Percentiles rank a stretch among this genome's conserved stretches.
These are phyloP conservation scores for Hansenula lynferdii DNA, from an alignment of 1,139 yeast species.

Conservation along the genomic window DNA sequence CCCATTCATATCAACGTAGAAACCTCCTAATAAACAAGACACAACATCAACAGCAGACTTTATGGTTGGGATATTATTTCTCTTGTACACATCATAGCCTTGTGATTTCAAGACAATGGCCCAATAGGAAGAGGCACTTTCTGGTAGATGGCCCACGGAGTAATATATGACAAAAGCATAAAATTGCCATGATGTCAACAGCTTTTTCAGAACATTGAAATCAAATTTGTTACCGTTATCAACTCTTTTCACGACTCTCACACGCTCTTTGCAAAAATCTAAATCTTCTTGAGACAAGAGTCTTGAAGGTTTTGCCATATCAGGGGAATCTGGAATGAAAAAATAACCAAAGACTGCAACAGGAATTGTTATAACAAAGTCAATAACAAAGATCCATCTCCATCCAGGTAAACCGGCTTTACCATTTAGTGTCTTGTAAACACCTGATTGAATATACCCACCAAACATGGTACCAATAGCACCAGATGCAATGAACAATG, in stretches of 20 bases:
- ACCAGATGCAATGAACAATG: not conserved
- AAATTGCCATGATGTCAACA: slow-evolving; percentile 5
- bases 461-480: not conserved
- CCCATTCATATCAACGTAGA: not conserved
- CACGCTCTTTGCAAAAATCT: slow-evolving; percentile 1
- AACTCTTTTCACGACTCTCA: slow-evolving; percentile 1
- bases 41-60: slow-evolving; percentile 1
- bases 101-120: slow-evolving; percentile 1
- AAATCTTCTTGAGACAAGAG: slow-evolving; percentile 3
- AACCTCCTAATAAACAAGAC: not conserved
- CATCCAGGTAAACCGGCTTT: slow-evolving; percentile 2
- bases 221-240: not conserved
- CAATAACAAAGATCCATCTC: not conserved
- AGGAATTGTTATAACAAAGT: not conserved
- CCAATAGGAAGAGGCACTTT: not conserved
- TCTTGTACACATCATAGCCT: slow-evolving; percentile 2
- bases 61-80: slow-evolving; percentile 4
- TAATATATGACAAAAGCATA: slow-evolving; percentile 1
- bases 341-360: slow-evolving; percentile 4
- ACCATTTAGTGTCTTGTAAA: not conserved
- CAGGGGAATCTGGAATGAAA: slow-evolving; percentile 3
- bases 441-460: slow-evolving; percentile 2
- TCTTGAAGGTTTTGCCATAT: not conserved
- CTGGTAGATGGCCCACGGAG: not conserved
- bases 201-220: not conserved